Percentiles rank a stretch among this genome's conserved stretches.
Conservation (phyloP, 2,329 filamentous ascomycete species). For the Diaporthe batatas region DNA sequence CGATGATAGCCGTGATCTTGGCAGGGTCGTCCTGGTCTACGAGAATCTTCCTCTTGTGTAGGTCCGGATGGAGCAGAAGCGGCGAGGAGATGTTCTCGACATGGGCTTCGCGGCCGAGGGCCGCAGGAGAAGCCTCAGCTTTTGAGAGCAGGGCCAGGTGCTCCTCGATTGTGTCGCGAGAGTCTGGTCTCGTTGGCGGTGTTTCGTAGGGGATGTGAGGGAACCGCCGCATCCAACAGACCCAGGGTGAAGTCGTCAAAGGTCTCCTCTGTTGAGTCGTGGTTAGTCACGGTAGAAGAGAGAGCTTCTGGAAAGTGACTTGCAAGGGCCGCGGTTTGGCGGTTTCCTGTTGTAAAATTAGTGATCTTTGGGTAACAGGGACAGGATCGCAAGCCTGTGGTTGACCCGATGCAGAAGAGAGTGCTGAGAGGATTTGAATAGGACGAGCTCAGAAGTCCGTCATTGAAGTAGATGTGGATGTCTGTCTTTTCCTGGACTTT, state of each 20-base stretch:
- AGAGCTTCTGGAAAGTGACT: background rate
- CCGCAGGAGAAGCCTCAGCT: background rate
- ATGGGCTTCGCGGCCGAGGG: background rate
- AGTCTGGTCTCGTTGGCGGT: background rate
- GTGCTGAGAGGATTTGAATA: background rate
- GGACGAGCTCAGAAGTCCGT: background rate
- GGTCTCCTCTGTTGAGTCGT: background rate
- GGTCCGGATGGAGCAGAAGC: slow-evolving; percentile 8
- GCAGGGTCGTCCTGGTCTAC: background rate
- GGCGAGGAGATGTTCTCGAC: slow-evolving; percentile 12
- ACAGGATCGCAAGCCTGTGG: background rate
- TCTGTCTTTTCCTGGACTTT: slow-evolving; percentile 7
- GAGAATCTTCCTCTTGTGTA: slow-evolving; percentile 11
- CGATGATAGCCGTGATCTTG: slow-evolving; percentile 10
- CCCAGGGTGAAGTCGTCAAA: slow-evolving; percentile 8
- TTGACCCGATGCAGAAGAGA: slow-evolving; percentile 1
- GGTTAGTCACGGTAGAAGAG: background rate
- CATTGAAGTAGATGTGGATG: slow-evolving; percentile 8
- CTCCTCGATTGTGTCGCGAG: background rate
- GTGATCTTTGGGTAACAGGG: slow-evolving; percentile 8
- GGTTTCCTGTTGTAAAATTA: background rate
- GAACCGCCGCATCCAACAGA: slow-evolving; percentile 6
- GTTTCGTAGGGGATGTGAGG: background rate
- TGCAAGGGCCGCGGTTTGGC: slow-evolving; percentile 10
- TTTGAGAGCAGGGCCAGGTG: background rate